phyloP scores from a whole-genome alignment of 75 land plant species.

The Picea glauca region DNA sequence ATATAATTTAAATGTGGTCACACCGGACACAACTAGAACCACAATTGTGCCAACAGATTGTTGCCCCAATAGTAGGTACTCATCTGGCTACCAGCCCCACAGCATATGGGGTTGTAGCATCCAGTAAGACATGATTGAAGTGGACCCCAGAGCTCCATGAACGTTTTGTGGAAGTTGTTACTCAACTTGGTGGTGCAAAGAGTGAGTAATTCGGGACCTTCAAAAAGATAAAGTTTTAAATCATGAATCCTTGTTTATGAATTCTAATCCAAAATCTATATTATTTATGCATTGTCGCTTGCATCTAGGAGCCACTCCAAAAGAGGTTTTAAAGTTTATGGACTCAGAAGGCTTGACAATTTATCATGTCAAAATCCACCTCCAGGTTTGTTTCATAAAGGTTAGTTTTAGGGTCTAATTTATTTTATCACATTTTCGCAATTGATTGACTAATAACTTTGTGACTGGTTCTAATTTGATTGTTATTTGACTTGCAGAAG shows the following conservation, averaged over 20 bases:
- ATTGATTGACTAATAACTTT: background rate
- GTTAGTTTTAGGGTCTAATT: background rate
- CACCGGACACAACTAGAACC: background rate
- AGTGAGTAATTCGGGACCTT: slow-evolving; percentile 22
- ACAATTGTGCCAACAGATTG: background rate
- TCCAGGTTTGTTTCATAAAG: slow-evolving; percentile 41
- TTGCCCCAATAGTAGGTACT: background rate
- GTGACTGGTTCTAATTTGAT: background rate
- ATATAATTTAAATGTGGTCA: too few species aligned
- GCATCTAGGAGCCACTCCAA: slow-evolving; percentile 49
- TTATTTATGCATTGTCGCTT: background rate
- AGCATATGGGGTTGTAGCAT: background rate
- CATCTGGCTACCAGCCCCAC: background rate
- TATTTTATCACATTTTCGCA: background rate
- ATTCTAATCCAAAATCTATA: background rate
- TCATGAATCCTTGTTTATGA: background rate
- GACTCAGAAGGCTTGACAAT: slow-evolving; percentile 66
- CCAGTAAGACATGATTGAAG: slow-evolving; percentile 32
- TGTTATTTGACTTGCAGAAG: slow-evolving; percentile 34
- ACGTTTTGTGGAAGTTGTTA: slow-evolving; percentile 45
- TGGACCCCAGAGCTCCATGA: slow-evolving; percentile 58
- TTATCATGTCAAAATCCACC: slow-evolving; percentile 82
- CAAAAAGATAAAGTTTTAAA: background rate
- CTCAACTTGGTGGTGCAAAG: slow-evolving; percentile 49
- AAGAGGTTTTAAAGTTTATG: slow-evolving; percentile 58